Conservation (phyloP, 192 early-diverging fungal genomes). For the Coemansia sp. region DNA sequence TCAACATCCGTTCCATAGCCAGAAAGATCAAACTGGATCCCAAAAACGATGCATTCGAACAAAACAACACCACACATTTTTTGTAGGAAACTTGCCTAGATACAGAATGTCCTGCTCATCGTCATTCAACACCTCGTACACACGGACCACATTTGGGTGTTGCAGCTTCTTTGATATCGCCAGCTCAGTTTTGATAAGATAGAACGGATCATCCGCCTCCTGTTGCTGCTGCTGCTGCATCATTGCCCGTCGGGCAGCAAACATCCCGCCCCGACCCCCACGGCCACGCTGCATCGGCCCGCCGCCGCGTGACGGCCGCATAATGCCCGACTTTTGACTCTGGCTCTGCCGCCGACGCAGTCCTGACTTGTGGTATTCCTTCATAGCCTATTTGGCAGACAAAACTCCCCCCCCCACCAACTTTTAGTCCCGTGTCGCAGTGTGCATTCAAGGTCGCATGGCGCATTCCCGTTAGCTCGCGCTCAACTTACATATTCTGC, state of each 20-base stretch:
- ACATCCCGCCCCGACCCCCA: constrained; percentile 30
- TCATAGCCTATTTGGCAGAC: constrained; percentile 82
- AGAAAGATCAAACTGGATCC: background rate
- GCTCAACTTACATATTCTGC: constrained; percentile 13
- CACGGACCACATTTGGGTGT: constrained; percentile 81
- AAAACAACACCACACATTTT: background rate
- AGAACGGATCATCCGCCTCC: constrained; percentile 68
- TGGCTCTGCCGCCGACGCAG: constrained; percentile 73
- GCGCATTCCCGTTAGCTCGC: background rate
- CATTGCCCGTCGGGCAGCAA: constrained; percentile 27
- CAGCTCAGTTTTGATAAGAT: constrained; percentile 83
- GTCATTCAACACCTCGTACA: constrained; percentile 95
- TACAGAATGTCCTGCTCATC: constrained; percentile 76
- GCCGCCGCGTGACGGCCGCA: constrained; percentile 23
- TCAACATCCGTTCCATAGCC: background rate
- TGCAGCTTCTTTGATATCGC: constrained; percentile 94
- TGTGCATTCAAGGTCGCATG: background rate
- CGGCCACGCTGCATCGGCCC: constrained; percentile 59
- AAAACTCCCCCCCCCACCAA: too few relatives aligned
- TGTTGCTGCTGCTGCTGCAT: constrained; percentile 26
- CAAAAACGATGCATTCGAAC: too few relatives aligned
- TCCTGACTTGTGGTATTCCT: constrained; percentile 89
- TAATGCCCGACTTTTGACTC: constrained; percentile 57
- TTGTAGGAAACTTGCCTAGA: constrained; percentile 52
- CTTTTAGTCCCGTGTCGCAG: background rate